Base-by-base conservation (phyloP, 179 eudicot species). In the Spinacia oleracea region DNA sequence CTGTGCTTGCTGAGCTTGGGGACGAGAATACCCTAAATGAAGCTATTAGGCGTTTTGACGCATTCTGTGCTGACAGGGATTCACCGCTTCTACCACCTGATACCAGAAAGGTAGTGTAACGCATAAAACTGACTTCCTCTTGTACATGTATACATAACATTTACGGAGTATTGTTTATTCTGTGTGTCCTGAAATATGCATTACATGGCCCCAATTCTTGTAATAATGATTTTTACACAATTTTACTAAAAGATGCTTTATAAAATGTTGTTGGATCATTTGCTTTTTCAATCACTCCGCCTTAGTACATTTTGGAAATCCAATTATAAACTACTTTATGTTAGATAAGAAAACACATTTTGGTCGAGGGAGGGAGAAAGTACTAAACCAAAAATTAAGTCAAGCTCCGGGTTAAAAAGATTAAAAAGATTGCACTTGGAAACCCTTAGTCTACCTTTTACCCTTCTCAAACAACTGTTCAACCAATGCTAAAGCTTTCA, bases 81-180 rank as follows among this genome's bases (percentile, higher is more conserved):
- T 88, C 99, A 20, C 87, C 92, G n/a, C 91, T 93, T 89, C 96
- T 93, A 64, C 98, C 97, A 77, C 97, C 99, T 79, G 99, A 96
- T 83, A 80, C 90, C 59, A 89, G 99, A 92, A 96, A 80, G 94
- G 99, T 96, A 68, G 12, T 56, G 9, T 66, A 56, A 55, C 60
- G 7, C 40, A 71, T 45, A 35, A 38, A 29, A n/a, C 42, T 34
- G 77, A 16, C 34, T 73, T 35, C 46, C 20, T 18, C 64, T 2
- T 64, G 11, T 64, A 20, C 42, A 15, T 68, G 29, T 14, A 23
- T 34, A 23, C 71, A 21, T 34, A 42, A 21, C 51, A n/a, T 6
- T 21, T 9, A n/a, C n/a, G n/a, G n/a, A n/a, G n/a, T n/a, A n/a
- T 46, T 35, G 10, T 15, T 14, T 31, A 12, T 12, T 29, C 7